Evolutionary conservation across 2,329 filamentous ascomycete species (phyloP), one percentile per base, ranked within the genome.

Genomic region (Aspergillus pseudoviridinutans): DNA sequence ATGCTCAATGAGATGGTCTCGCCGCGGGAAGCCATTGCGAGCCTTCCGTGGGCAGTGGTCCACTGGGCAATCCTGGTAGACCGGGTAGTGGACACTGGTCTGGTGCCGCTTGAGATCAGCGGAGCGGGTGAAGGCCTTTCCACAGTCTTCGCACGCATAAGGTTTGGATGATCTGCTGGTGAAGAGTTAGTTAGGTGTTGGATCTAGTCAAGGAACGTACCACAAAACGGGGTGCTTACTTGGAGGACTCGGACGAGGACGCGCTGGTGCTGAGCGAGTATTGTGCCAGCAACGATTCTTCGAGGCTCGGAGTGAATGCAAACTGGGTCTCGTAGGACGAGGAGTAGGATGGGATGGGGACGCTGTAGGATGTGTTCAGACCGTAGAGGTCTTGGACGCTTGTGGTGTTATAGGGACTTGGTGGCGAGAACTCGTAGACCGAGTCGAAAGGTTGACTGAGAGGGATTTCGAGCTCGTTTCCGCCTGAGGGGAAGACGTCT

Each of bases 1-100:
- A 66, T 87, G 84, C 64, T 86, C 84, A 42, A 76, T 76, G 44
- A 84, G 72, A 64, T 86, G 84, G 64, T 87, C 84, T 53, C 78
- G 75, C 5, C 84, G 76, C 4, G 80, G 80, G 64, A 86, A 86
- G 0, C 82, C 83, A 58, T 76, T 71, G 44, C 61, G 65, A 4
- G 74, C 76, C 63, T 80, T 81, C 17, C 80, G 76, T 44, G 69
- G 67, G 64, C 80, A 82, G 44, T 73, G 69, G 2, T 68, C 65
- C 28, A 73, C 68, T 1, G 74, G 72, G 62, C 81, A 83, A 56
- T 80, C 75, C 51, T 76, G 69, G 59, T 71, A 71, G 12, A 73
- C 64, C 5, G 75, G 75, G 54, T 72, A 71, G 63, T 82, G 80
- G 14, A 78, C 76, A 50, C 74, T 78, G n/a, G 71, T 68, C 51